Percentiles rank a stretch among this genome's conserved stretches.
Evolutionary conservation across 2,329 filamentous ascomycete species (phyloP).

Genomic region (Neofusicoccum laricinum): DNA sequence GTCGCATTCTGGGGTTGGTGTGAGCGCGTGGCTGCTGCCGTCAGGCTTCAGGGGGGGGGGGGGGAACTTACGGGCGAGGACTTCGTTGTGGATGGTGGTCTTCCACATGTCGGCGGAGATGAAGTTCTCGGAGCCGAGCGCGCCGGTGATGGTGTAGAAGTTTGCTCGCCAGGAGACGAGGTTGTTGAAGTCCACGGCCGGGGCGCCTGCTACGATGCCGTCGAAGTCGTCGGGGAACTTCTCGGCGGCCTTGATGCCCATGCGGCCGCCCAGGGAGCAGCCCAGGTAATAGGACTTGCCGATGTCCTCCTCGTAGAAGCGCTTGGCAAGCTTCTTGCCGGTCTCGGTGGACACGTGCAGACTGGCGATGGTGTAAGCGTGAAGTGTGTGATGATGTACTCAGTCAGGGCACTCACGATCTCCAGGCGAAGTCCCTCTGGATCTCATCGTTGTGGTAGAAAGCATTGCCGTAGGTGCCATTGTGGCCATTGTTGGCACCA

Average conservation of each 20-base stretch:
- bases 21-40: neutral
- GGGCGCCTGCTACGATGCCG: slow-evolving; percentile 35
- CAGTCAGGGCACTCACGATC: slow-evolving; percentile 25
- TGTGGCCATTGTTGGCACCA: slow-evolving; percentile 43
- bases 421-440: slow-evolving; percentile 48
- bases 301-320: slow-evolving; percentile 39
- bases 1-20: slow-evolving; percentile 42
- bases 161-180: slow-evolving; percentile 32
- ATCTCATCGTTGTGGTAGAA: slow-evolving; percentile 45
- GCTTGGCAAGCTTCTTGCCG: slow-evolving; percentile 41
- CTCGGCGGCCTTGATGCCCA: slow-evolving; percentile 40
- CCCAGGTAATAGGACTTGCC: slow-evolving; percentile 41
- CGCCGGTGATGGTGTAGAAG: slow-evolving; percentile 31
- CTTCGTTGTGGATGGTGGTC: slow-evolving; percentile 42
- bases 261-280: slow-evolving; percentile 36
- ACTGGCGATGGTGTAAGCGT: neutral
- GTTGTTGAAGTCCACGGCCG: slow-evolving; percentile 33
- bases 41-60: too few species aligned
- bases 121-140: slow-evolving; percentile 33
- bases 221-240: slow-evolving; percentile 37
- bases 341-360: slow-evolving; percentile 39
- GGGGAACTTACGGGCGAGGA: slow-evolving; percentile 34
- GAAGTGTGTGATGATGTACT: neutral
- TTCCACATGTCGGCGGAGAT: slow-evolving; percentile 37
- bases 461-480: slow-evolving; percentile 42